Conservation (phyloP, 108 stramenopile species). For the Pseudonitzschia pungens region DNA sequence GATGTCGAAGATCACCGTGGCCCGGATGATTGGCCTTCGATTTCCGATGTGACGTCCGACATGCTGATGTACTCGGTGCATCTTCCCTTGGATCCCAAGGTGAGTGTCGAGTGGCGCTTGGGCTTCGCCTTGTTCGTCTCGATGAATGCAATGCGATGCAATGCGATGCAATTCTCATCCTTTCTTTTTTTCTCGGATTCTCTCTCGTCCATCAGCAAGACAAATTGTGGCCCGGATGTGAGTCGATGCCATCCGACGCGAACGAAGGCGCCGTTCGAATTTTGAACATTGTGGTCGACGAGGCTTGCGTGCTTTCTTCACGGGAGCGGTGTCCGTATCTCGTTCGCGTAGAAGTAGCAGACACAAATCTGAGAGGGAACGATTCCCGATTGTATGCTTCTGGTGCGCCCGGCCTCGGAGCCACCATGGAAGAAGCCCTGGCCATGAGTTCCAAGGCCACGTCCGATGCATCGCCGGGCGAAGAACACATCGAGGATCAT, state of each 20-base stretch:
- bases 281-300: slow-evolving; percentile 67
- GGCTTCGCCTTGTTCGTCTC: neutral
- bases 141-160: neutral
- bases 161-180: neutral
- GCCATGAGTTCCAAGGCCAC: slow-evolving; percentile 22
- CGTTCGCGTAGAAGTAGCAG: slow-evolving; percentile 78
- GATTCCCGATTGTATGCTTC: slow-evolving; percentile 81
- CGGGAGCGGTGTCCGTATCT: slow-evolving; percentile 82
- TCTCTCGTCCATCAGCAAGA: slow-evolving; percentile 10
- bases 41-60: slow-evolving; percentile 53
- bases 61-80: slow-evolving; percentile 81
- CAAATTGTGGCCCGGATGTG: slow-evolving; percentile 60
- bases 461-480: neutral
- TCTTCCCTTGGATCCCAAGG: slow-evolving; percentile 72
- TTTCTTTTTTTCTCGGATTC: neutral
- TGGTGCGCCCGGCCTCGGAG: slow-evolving; percentile 51
- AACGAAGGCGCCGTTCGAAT: slow-evolving; percentile 63
- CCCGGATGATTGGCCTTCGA: slow-evolving; percentile 53
- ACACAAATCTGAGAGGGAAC: slow-evolving; percentile 75
- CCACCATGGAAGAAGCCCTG: slow-evolving; percentile 77
- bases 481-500: slow-evolving; percentile 16
- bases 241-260: neutral
- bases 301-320: slow-evolving; percentile 67
- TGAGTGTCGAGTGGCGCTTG: neutral
- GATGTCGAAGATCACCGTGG: slow-evolving; percentile 75